Percentiles rank a stretch among this genome's conserved stretches.
Conservation (phyloP, 257 asterid species). For the Fraxinus pennsylvanica region DNA sequence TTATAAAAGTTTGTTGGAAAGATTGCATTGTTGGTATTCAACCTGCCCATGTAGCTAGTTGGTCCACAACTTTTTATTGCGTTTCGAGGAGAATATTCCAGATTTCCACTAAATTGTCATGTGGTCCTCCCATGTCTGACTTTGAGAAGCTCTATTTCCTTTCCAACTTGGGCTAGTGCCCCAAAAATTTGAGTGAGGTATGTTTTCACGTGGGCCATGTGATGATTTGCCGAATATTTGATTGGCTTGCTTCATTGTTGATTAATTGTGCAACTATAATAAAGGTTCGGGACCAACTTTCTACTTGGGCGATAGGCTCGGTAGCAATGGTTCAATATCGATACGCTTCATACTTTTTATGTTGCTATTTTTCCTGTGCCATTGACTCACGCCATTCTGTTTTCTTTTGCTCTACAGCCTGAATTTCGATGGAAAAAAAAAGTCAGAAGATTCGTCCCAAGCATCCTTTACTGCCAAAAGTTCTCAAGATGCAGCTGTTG, state of each 20-base stretch:
- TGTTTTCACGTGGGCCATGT: neutral
- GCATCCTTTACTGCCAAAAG: conserved; percentile 50
- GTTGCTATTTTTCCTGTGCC: neutral
- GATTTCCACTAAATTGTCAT: neutral
- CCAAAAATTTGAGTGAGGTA: neutral
- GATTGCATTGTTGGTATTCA: neutral
- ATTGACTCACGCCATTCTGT: neutral
- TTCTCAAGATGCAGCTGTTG: conserved; percentile 88
- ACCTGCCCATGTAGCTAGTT: neutral
- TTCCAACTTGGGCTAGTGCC: neutral
- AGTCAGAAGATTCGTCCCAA: conserved; percentile 60
- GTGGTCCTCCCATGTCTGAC: neutral
- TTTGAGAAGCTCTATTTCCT: neutral
- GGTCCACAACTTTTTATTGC: neutral
- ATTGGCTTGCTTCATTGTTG: neutral
- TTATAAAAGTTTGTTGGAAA: neutral
- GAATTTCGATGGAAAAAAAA: conserved; percentile 47
- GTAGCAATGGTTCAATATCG: neutral
- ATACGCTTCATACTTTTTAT: neutral
- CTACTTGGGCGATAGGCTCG: neutral
- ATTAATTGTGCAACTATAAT: neutral
- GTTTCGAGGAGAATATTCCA: neutral
- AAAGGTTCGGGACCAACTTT: neutral
- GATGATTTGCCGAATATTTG: neutral
- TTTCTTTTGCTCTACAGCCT: conserved; percentile 42